Evolutionary conservation across 2,329 filamentous ascomycete species (phyloP).

Genomic region (Lachnum nothofagi): DNA sequence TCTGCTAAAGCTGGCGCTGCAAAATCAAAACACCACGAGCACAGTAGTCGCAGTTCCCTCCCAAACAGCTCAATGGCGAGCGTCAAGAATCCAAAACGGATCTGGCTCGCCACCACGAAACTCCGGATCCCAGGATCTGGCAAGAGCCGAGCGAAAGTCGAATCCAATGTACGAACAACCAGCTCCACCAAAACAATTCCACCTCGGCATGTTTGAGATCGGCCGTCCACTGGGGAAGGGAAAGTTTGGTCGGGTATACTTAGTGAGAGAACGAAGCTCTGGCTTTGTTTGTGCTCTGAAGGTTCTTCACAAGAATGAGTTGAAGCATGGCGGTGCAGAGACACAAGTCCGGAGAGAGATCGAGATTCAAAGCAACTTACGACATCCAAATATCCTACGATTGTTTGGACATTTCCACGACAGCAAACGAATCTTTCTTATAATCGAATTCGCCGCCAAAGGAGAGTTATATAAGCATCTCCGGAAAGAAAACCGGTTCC

Average conservation of each 20-base stretch:
- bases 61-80: constrained; percentile 53
- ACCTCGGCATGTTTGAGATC: constrained; percentile 72
- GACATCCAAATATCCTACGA: constrained; percentile 66
- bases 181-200: constrained; percentile 56
- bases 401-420: constrained; percentile 71
- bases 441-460: constrained; percentile 67
- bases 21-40: constrained; percentile 67
- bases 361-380: constrained; percentile 68
- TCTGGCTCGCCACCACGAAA: constrained; percentile 50
- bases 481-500: constrained; percentile 61
- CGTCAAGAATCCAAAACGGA: constrained; percentile 39
- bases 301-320: constrained; percentile 67
- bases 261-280: constrained; percentile 62
- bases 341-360: constrained; percentile 70
- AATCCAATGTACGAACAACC: constrained; percentile 54
- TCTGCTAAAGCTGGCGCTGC: constrained; percentile 78
- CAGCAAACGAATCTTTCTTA: constrained; percentile 66
- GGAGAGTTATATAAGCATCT: constrained; percentile 71
- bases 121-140: constrained; percentile 47
- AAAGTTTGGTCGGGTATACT: constrained; percentile 69
- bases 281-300: constrained; percentile 70
- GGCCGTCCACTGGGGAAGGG: constrained; percentile 68
- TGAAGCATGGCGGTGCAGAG: constrained; percentile 62
- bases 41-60: constrained; percentile 64
- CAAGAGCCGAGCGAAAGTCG: constrained; percentile 46